phyloP scores from a whole-genome alignment of 1,139 yeast species.

The Yamadazyma blattariae region DNA sequence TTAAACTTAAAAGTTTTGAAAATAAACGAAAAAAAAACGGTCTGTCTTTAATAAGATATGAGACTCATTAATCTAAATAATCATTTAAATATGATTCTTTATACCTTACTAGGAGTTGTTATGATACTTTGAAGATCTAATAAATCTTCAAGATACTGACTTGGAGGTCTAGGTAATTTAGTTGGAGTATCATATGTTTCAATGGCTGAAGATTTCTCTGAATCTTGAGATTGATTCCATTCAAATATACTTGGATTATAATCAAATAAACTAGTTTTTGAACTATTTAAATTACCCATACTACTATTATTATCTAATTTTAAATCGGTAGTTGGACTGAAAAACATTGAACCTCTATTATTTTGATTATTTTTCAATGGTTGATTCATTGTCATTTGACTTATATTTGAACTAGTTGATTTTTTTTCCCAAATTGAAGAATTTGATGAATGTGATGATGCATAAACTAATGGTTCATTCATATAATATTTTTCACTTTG shows the following conservation, averaged over 20 bases:
- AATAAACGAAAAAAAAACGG: no score
- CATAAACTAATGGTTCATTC: conserved; percentile 13
- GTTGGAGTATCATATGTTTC: background rate
- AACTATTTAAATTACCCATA: background rate
- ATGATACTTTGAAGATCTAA: conserved; percentile 6
- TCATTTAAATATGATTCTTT: no score
- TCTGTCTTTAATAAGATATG: no score
- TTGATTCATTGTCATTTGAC: conserved; percentile 14
- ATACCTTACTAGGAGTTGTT: background rate
- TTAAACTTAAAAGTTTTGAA: no score
- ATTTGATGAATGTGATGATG: conserved; percentile 8
- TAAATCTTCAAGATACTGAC: conserved; percentile 29
- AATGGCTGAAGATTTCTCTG: no score
- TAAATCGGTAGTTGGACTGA: conserved; percentile 26
- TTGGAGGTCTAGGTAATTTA: conserved; percentile 25
- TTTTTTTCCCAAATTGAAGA: conserved; percentile 21
- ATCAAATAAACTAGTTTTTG: conserved; percentile 37
- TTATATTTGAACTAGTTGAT: conserved; percentile 10
- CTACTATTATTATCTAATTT: background rate
- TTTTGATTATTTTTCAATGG: conserved; percentile 19
- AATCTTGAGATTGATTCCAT: conserved; percentile 36
- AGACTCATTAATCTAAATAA: no score
- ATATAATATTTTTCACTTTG: conserved; percentile 36
- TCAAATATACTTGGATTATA: conserved; percentile 72
- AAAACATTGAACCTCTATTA: conserved; percentile 32